phyloP scores from a whole-genome alignment of 2,329 filamentous ascomycete species.

The Diaporthe sp. region DNA sequence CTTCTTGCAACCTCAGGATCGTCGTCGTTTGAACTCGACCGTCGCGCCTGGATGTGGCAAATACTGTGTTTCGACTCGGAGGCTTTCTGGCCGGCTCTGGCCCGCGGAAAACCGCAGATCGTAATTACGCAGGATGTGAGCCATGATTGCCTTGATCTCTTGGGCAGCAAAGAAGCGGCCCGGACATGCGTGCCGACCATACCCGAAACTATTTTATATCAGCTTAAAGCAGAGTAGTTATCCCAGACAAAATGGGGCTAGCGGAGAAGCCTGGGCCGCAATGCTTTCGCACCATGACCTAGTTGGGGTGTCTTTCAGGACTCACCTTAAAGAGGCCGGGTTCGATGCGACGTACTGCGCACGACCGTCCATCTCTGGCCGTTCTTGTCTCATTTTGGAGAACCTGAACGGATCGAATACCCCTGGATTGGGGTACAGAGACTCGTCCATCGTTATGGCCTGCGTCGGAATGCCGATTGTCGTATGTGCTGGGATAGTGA shows the following conservation, averaged over 20 bases:
- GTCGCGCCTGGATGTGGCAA: constrained; percentile 19
- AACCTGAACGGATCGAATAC: constrained; percentile 23
- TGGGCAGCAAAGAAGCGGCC: constrained; percentile 29
- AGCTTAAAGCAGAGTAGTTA: not conserved
- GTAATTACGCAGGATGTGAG: constrained; percentile 17
- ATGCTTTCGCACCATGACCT: no score
- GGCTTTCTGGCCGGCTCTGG: constrained; percentile 15
- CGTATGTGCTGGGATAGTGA: constrained; percentile 58
- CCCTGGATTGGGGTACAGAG: constrained; percentile 51
- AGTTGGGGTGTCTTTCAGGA: no score
- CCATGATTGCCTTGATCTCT: constrained; percentile 35
- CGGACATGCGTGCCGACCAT: constrained; percentile 28
- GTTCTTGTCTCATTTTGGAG: constrained; percentile 1
- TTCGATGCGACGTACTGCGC: constrained; percentile 26
- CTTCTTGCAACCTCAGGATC: not conserved
- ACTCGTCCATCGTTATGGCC: constrained; percentile 53
- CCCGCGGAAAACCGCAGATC: constrained; percentile 17
- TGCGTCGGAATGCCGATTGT: constrained; percentile 55
- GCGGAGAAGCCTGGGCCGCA: no score
- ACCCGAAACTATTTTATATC: not conserved
- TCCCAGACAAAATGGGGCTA: no score
- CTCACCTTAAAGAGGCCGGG: not conserved
- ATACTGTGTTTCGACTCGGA: constrained; percentile 23
- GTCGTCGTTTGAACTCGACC: constrained; percentile 19
- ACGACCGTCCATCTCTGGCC: constrained; percentile 7